Evolutionary conservation across 176 grass and related monocot genomes (phyloP).

Genomic region (Zea mays): DNA sequence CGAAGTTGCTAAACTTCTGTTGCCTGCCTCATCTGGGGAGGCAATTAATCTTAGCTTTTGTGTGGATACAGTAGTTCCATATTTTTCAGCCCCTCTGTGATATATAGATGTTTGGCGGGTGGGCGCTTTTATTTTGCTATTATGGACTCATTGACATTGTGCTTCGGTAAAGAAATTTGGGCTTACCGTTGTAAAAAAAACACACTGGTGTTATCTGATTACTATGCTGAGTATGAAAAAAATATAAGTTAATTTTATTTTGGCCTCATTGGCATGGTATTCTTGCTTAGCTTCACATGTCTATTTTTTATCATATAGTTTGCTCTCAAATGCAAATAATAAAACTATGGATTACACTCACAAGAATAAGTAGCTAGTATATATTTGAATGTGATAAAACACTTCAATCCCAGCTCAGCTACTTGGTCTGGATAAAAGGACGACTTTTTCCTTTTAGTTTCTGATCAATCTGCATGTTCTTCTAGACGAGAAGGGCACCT

Average conservation of each 20-base stretch:
- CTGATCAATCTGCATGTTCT: constrained; percentile 3
- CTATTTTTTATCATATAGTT: neutral
- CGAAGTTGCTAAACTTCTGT: neutral
- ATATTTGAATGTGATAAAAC: neutral
- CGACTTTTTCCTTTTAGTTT: neutral
- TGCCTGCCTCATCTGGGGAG: neutral
- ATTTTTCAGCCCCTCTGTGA: neutral
- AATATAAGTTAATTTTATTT: constrained; percentile 1
- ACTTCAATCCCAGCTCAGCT: neutral
- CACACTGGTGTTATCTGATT: neutral
- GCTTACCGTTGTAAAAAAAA: neutral
- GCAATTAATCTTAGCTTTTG: neutral
- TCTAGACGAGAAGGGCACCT: neutral
- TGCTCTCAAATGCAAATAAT: neutral
- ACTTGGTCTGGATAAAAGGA: neutral
- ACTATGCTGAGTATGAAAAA: constrained; percentile 1
- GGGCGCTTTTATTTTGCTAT: neutral
- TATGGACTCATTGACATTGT: neutral
- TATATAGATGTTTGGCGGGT: neutral
- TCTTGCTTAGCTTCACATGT: neutral
- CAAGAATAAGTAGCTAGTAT: neutral
- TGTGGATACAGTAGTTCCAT: neutral
- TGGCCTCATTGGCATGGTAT: neutral
- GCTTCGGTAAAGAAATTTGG: neutral
- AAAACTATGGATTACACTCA: neutral